These are phyloP conservation scores for Tetrapisispora fleetii DNA, from an alignment of 805 yeast species.

Conservation along the genomic window DNA sequence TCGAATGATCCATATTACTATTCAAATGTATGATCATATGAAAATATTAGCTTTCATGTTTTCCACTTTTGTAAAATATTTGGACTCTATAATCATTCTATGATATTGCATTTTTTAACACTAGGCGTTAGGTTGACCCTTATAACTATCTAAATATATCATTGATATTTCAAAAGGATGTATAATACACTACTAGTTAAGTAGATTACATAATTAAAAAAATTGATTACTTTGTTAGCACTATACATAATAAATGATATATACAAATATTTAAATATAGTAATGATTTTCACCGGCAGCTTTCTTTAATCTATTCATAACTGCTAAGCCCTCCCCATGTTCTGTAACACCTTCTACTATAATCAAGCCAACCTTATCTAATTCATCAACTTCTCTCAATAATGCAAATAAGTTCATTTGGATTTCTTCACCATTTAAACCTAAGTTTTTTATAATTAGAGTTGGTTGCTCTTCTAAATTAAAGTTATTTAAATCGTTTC, in stretches of 20 bases:
- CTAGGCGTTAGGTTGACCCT: not conserved
- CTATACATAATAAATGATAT: not conserved
- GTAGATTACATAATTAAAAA: not conserved
- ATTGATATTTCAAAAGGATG: not conserved
- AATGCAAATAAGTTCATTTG: slow-evolving; percentile 65
- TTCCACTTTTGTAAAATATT: not conserved
- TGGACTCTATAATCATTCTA: slow-evolving; percentile 3
- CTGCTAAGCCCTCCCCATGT: slow-evolving; percentile 76
- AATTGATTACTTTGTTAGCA: not conserved
- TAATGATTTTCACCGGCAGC: slow-evolving; percentile 11
- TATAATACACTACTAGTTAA: not conserved
- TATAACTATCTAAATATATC: not conserved
- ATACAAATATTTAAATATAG: not conserved
- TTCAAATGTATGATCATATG: slow-evolving; percentile 12
- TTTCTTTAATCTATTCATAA: slow-evolving; percentile 61
- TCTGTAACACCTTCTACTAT: slow-evolving; percentile 78
- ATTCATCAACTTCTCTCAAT: slow-evolving; percentile 67
- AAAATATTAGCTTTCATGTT: not conserved
- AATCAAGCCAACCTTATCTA: slow-evolving; percentile 51
- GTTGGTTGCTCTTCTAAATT: slow-evolving; percentile 1
- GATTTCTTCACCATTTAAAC: slow-evolving; percentile 42
- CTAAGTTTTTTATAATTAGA: slow-evolving; percentile 29
- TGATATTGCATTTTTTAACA: slow-evolving; percentile 1
- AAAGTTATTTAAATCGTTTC: not conserved
- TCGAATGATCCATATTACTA: slow-evolving; percentile 11